Conservation (phyloP, 2,329 filamentous ascomycete species). For the Epichloe brachyelytri region DNA sequence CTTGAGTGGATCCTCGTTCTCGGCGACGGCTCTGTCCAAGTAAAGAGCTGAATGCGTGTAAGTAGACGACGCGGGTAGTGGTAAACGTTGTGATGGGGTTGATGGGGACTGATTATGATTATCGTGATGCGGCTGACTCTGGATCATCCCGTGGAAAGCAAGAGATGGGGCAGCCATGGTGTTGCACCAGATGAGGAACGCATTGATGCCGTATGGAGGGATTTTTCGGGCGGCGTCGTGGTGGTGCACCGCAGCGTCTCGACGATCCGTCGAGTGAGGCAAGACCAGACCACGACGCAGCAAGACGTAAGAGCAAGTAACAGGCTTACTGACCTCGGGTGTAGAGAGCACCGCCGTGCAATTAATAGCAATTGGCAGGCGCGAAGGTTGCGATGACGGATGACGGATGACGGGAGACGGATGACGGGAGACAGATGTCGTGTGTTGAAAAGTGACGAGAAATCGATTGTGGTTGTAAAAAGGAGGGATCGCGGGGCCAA, state of each 20-base stretch:
- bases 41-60: slow-evolving; percentile 2
- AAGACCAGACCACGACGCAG: neutral
- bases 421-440: neutral
- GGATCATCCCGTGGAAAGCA: neutral
- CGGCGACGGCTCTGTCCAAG: slow-evolving; percentile 8
- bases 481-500: slow-evolving; percentile 6
- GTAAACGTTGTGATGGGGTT: neutral
- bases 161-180: neutral
- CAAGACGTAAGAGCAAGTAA: neutral
- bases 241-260: neutral
- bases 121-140: neutral
- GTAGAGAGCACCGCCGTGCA: neutral
- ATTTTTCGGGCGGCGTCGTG: neutral
- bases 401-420: neutral
- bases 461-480: slow-evolving; percentile 4
- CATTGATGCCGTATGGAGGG: neutral
- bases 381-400: neutral
- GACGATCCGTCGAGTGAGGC: neutral
- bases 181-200: neutral
- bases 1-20: slow-evolving; percentile 9
- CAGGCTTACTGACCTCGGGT: slow-evolving; percentile 1
- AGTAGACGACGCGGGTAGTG: neutral
- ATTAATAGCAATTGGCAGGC: neutral
- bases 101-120: neutral
- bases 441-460: slow-evolving; percentile 2